Conservation (phyloP, 2,329 filamentous ascomycete genomes). For the Fusarium algeriense region DNA sequence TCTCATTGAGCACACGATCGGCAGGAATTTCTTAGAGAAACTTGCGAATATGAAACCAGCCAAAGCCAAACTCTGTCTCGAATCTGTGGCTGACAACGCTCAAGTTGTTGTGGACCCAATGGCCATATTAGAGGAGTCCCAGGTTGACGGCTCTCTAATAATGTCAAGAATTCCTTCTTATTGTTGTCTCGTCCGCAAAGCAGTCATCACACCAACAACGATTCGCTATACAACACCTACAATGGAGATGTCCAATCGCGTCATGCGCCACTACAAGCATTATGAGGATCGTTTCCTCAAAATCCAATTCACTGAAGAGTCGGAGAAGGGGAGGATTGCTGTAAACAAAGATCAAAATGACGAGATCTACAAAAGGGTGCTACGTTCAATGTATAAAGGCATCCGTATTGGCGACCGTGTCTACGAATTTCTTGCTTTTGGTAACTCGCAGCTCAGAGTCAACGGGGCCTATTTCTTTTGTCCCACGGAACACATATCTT, state of each 20-base stretch:
- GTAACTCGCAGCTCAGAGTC: slow-evolving; percentile 94
- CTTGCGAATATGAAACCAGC: slow-evolving; percentile 61
- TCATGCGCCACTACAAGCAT: slow-evolving; percentile 79
- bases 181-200: slow-evolving; percentile 81
- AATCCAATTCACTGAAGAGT: slow-evolving; percentile 90
- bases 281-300: slow-evolving; percentile 84
- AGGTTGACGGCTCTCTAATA: slow-evolving; percentile 61
- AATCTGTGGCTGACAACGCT: slow-evolving; percentile 77
- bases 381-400: slow-evolving; percentile 78
- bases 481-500: slow-evolving; percentile 73
- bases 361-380: slow-evolving; percentile 80
- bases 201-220: slow-evolving; percentile 84
- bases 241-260: slow-evolving; percentile 88
- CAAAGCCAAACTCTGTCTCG: slow-evolving; percentile 75
- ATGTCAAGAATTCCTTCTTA: slow-evolving; percentile 72
- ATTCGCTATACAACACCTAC: slow-evolving; percentile 82
- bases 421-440: slow-evolving; percentile 93
- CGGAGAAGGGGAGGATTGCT: slow-evolving; percentile 68
- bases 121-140: slow-evolving; percentile 72
- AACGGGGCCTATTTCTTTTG: slow-evolving; percentile 95
- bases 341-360: slow-evolving; percentile 68
- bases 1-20: slow-evolving; percentile 82
- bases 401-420: slow-evolving; percentile 84
- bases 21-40: slow-evolving; percentile 72
- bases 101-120: slow-evolving; percentile 76